Conservation (phyloP, 441 rosid species). For the Pelargonium myrrhifolium region DNA sequence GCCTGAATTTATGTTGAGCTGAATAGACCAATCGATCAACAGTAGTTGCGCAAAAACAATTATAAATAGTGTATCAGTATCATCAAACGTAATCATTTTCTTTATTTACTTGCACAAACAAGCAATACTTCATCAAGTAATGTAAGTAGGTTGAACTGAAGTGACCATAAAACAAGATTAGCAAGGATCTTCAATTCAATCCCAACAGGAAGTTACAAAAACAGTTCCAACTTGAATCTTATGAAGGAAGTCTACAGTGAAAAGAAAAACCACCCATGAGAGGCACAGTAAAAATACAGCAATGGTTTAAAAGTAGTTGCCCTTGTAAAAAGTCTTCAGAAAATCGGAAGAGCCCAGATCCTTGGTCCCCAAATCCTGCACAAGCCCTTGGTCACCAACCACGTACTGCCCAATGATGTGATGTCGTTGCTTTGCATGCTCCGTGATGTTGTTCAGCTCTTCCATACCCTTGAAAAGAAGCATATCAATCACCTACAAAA, state of each 20-base stretch:
- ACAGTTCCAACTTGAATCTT: background rate
- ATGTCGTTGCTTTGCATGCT: slow-evolving; percentile 97
- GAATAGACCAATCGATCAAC: too few species aligned
- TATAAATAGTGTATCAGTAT: too few species aligned
- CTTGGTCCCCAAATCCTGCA: slow-evolving; percentile 58
- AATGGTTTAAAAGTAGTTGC: slow-evolving; percentile 61
- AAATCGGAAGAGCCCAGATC: slow-evolving; percentile 69
- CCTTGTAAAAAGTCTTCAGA: slow-evolving; percentile 76
- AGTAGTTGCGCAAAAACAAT: too few species aligned
- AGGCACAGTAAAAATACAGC: background rate
- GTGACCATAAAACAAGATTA: background rate
- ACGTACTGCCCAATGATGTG: slow-evolving; percentile 92
- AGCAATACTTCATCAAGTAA: background rate
- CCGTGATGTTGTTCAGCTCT: slow-evolving; percentile 70
- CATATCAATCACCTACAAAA: slow-evolving; percentile 79
- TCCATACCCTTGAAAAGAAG: slow-evolving; percentile 87
- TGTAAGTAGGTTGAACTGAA: background rate
- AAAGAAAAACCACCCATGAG: background rate
- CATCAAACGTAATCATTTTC: background rate
- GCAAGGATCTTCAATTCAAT: background rate
- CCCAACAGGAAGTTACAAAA: background rate
- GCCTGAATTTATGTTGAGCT: too few species aligned
- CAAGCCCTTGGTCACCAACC: slow-evolving; percentile 53
- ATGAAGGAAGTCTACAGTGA: background rate
- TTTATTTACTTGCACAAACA: background rate